phyloP scores from a whole-genome alignment of 768 basidiomycete genomes.

The Serendipita indica region DNA sequence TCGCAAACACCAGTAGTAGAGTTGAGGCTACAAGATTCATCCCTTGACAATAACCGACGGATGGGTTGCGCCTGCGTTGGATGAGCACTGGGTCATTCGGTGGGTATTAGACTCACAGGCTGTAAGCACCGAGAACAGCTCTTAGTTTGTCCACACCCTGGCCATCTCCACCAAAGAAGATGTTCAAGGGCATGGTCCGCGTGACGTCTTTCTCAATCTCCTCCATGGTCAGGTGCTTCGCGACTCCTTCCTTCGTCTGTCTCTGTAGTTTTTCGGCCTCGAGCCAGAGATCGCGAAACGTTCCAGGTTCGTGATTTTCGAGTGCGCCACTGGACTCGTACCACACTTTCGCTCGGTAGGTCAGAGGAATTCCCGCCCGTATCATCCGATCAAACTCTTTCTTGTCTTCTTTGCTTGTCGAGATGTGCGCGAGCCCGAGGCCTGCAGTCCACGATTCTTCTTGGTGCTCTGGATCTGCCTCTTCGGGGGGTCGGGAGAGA shows the following conservation, averaged over 20 bases:
- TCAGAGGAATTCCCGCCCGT: constrained; percentile 75
- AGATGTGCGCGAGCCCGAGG: constrained; percentile 69
- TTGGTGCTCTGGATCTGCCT: constrained; percentile 33
- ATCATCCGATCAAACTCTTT: constrained; percentile 68
- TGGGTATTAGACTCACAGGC: constrained; percentile 44
- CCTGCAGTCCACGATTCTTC: constrained; percentile 73
- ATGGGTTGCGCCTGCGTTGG: constrained; percentile 60
- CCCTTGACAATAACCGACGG: constrained; percentile 88
- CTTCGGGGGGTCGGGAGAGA: constrained; percentile 38
- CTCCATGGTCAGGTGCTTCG: constrained; percentile 22
- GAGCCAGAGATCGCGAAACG: constrained; percentile 72
- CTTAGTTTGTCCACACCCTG: constrained; percentile 85
- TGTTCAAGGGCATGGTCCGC: constrained; percentile 81
- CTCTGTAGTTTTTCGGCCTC: constrained; percentile 24
- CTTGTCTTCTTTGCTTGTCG: constrained; percentile 53
- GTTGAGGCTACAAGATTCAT: constrained; percentile 96
- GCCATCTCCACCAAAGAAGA: constrained; percentile 96
- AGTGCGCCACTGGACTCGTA: constrained; percentile 85
- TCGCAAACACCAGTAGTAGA: constrained; percentile 76
- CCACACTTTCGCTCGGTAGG: constrained; percentile 80
- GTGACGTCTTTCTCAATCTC: constrained; percentile 98
- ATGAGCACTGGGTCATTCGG: background rate
- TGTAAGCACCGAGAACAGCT: constrained; percentile 81
- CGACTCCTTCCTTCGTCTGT: constrained; percentile 22
- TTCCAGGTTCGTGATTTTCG: constrained; percentile 83